These are phyloP conservation scores for Daldinia decipiens DNA, from an alignment of 495 filamentous ascomycete species.

Conservation along the genomic window DNA sequence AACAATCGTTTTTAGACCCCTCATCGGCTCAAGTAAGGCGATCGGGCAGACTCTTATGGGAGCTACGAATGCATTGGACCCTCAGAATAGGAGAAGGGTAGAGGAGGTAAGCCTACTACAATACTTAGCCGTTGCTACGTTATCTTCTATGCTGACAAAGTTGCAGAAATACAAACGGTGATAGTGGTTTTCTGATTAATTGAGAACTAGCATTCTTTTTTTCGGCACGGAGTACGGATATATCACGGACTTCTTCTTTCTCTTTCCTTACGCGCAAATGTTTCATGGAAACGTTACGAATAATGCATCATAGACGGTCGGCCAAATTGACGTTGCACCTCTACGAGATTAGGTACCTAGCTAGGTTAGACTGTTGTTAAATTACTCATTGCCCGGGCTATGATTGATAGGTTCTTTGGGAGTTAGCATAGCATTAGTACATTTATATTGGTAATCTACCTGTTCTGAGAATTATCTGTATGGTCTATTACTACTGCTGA, in stretches of 20 bases:
- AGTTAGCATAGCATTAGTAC: conserved; percentile 10
- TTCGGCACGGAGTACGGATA: conserved; percentile 32
- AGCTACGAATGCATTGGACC: conserved; percentile 92
- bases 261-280: conserved; percentile 7
- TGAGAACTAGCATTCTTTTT: conserved; percentile 7
- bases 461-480: background rate
- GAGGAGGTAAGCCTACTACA: conserved; percentile 77
- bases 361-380: conserved; percentile 18
- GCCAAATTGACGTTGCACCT: conserved; percentile 35
- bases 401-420: conserved; percentile 3
- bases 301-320: conserved; percentile 42
- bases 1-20: conserved; percentile 88
- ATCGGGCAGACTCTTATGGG: conserved; percentile 90
- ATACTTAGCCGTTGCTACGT: background rate
- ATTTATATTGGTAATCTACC: conserved; percentile 2
- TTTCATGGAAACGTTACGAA: conserved; percentile 30
- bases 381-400: conserved; percentile 2
- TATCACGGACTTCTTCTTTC: background rate
- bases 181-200: conserved; percentile 22
- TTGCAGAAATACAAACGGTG: conserved; percentile 57
- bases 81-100: conserved; percentile 78
- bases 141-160: conserved; percentile 35
- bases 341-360: conserved; percentile 23
- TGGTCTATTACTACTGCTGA: background rate
- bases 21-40: conserved; percentile 89